Evolutionary conservation across 805 yeast genomes (phyloP).

Genomic region (Lipomyces starkeyi): DNA sequence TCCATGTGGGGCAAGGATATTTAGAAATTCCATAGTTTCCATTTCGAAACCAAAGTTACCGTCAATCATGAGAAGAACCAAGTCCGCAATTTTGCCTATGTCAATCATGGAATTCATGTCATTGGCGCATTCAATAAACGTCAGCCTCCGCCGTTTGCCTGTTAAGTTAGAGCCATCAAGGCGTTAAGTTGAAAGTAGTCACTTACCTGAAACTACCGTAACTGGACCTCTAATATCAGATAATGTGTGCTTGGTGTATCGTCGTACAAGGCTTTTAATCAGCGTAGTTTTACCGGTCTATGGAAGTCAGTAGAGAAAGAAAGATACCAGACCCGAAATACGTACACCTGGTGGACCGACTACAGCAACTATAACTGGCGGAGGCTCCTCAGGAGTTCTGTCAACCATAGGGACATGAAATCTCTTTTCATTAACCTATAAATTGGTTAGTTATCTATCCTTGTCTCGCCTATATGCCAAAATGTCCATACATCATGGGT

Average conservation of each 20-base stretch:
- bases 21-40: conserved; percentile 99
- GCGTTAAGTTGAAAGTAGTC: no score
- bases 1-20: conserved; percentile 96
- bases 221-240: conserved; percentile 93
- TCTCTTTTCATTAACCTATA: conserved; percentile 67
- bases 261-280: conserved; percentile 83
- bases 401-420: conserved; percentile 98
- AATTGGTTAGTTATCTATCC: background rate
- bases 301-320: background rate
- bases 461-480: background rate
- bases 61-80: conserved; percentile 86
- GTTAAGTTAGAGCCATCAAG: background rate
- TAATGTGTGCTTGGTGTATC: conserved; percentile 85
- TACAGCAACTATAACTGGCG: conserved; percentile 94
- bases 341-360: conserved; percentile 92
- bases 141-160: conserved; percentile 91
- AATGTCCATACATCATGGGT: conserved; percentile 64
- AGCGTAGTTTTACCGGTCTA: conserved; percentile 91
- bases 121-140: conserved; percentile 90
- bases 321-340: background rate
- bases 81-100: conserved; percentile 92
- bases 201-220: conserved; percentile 74
- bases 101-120: conserved; percentile 96
- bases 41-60: conserved; percentile 98
- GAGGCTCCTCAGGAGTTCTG: conserved; percentile 95